Percentiles rank a stretch among this genome's conserved stretches.
Evolutionary conservation across 805 yeast species (phyloP).

Genomic region (Saccharomyces jurei): DNA sequence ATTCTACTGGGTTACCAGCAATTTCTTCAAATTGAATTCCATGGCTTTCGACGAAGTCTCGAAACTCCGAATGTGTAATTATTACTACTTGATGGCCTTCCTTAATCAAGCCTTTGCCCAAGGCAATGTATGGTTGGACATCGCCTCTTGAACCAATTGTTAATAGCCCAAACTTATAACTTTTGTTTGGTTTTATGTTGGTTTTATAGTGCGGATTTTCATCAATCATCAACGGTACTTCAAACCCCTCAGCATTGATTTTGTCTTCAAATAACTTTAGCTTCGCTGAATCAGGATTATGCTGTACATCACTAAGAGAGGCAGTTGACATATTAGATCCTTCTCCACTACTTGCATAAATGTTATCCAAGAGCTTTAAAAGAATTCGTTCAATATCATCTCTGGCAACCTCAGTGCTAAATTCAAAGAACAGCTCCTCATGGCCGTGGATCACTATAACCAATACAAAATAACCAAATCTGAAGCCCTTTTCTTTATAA

Average conservation of each 20-base stretch:
- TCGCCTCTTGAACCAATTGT: conserved; percentile 96
- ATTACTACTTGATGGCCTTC: conserved; percentile 85
- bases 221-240: conserved; percentile 61
- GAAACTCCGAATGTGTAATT: conserved; percentile 79
- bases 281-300: conserved; percentile 46
- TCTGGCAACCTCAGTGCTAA: conserved; percentile 52
- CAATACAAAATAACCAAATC: conserved; percentile 64
- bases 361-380: conserved; percentile 28
- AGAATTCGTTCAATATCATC: conserved; percentile 63
- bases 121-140: conserved; percentile 90
- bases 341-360: conserved; percentile 1
- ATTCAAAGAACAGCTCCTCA: conserved; percentile 72
- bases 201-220: conserved; percentile 50
- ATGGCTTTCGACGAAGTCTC: conserved; percentile 60
- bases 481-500: conserved; percentile 56
- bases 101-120: conserved; percentile 65
- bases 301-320: conserved; percentile 7
- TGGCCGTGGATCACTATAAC: conserved; percentile 63
- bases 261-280: conserved; percentile 60
- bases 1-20: conserved; percentile 89
- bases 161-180: conserved; percentile 55
- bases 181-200: conserved; percentile 44
- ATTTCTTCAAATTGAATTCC: conserved; percentile 63
- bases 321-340: conserved; percentile 3
- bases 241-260: conserved; percentile 51